Conservation (phyloP, 2,329 filamentous ascomycete species). For the Pleoardoris graminearum region DNA sequence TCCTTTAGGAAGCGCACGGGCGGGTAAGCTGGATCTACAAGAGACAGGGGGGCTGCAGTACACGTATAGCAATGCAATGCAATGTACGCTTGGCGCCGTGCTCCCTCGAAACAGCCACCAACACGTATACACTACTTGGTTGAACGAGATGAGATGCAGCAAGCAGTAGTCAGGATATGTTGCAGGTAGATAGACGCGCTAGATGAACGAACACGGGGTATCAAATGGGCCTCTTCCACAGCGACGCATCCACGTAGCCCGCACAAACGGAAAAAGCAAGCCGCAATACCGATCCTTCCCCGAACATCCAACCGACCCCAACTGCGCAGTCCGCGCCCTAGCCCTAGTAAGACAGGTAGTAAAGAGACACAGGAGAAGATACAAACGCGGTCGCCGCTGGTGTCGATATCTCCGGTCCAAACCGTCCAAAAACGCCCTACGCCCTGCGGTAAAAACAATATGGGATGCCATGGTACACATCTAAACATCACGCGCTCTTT, state of each 20-base stretch:
- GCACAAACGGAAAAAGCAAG: constrained; percentile 1
- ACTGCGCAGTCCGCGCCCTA: background rate
- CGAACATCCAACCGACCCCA: background rate
- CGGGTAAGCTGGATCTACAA: no score
- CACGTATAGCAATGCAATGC: no score
- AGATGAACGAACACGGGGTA: constrained; percentile 36
- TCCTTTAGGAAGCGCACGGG: no score
- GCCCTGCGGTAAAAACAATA: background rate
- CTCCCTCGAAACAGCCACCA: no score
- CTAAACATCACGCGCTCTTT: constrained; percentile 9
- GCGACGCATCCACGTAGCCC: background rate
- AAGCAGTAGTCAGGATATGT: no score
- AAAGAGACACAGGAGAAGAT: background rate
- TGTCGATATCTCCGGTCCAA: background rate
- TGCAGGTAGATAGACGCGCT: no score
- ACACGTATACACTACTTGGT: no score
- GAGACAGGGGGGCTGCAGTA: no score
- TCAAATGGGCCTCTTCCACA: constrained; percentile 31
- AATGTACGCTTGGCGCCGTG: no score
- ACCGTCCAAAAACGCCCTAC: background rate
- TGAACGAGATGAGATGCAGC: no score
- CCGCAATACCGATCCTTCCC: background rate
- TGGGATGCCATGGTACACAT: constrained; percentile 3
- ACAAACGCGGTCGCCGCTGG: background rate
- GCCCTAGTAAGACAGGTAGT: constrained; percentile 6